Percentiles rank a stretch among this genome's conserved stretches.
phyloP scores from a whole-genome alignment of 2,329 filamentous ascomycete genomes.

The Alternaria alternata region DNA sequence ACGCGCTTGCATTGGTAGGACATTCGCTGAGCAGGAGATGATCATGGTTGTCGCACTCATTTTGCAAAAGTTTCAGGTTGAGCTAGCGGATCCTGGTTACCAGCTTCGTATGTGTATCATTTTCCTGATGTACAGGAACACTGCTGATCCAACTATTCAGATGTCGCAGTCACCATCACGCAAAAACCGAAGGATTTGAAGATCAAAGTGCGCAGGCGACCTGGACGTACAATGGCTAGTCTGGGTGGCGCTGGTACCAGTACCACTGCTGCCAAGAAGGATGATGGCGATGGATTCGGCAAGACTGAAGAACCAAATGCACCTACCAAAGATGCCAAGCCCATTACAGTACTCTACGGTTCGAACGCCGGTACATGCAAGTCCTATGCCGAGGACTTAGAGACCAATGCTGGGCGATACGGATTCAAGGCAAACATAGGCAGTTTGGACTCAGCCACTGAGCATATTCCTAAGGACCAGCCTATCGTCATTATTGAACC shows the following conservation, averaged over 20 bases:
- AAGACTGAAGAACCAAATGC: not conserved
- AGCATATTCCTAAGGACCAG: conserved; percentile 65
- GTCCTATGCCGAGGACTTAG: conserved; percentile 69
- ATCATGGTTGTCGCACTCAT: conserved; percentile 48
- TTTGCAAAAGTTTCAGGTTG: conserved; percentile 76
- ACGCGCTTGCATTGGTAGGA: conserved; percentile 74
- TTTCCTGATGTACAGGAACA: not conserved
- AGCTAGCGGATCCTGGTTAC: conserved; percentile 68
- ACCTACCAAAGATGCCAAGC: conserved; percentile 41
- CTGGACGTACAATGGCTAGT: conserved; percentile 14
- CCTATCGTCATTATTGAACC: conserved; percentile 74
- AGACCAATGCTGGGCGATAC: conserved; percentile 64
- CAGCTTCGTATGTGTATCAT: conserved; percentile 48
- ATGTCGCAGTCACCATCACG: conserved; percentile 11
- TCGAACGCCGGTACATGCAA: conserved; percentile 80
- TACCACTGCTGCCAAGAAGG: not conserved
- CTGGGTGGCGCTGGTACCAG: not conserved
- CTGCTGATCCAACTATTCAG: not conserved
- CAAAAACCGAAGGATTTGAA: conserved; percentile 15
- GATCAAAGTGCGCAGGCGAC: conserved; percentile 13
- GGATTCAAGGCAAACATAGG: conserved; percentile 56
- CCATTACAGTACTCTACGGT: conserved; percentile 74
- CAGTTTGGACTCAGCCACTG: conserved; percentile 70
- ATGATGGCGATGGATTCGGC: not conserved
- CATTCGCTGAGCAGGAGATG: conserved; percentile 77